Evolutionary conservation across 1,139 yeast genomes (phyloP).

Genomic region (Suhomyces guaymorum): DNA sequence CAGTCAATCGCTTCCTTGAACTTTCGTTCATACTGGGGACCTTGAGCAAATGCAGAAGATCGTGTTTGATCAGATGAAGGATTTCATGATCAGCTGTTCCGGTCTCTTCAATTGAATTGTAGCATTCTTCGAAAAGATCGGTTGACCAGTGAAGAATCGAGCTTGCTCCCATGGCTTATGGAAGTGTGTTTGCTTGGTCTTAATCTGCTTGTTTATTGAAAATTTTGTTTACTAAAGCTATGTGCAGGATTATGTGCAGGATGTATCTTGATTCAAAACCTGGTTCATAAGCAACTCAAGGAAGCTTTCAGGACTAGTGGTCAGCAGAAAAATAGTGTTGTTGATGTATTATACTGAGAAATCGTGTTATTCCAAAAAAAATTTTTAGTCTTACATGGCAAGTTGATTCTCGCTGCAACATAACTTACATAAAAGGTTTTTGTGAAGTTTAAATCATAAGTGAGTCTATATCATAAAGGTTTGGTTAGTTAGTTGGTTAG

Average conservation of each 20-base stretch:
- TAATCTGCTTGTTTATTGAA: constrained; percentile 5
- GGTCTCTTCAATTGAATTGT: constrained; percentile 34
- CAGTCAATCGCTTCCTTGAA: constrained; percentile 51
- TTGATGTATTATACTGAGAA: no score
- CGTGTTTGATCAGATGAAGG: constrained; percentile 38
- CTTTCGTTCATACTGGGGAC: constrained; percentile 55
- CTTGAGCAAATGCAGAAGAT: constrained; percentile 48
- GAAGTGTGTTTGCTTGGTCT: neutral
- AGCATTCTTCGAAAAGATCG: constrained; percentile 36
- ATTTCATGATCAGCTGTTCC: constrained; percentile 30
- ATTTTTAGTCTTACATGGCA: no score
- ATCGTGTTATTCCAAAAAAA: no score
- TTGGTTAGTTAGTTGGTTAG: no score
- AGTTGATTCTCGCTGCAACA: no score
- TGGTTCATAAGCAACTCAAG: no score
- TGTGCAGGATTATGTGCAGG: constrained; percentile 7
- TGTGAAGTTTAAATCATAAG: no score
- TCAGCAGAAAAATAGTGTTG: no score
- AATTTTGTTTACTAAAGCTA: constrained; percentile 12
- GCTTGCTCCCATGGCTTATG: constrained; percentile 11
- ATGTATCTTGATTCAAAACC: no score
- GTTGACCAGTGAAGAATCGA: constrained; percentile 33
- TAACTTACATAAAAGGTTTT: no score
- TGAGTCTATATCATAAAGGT: no score
- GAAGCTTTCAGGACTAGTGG: no score